Conservation (phyloP, 1,139 yeast genomes). For the Magnusiomyces paraingens region DNA sequence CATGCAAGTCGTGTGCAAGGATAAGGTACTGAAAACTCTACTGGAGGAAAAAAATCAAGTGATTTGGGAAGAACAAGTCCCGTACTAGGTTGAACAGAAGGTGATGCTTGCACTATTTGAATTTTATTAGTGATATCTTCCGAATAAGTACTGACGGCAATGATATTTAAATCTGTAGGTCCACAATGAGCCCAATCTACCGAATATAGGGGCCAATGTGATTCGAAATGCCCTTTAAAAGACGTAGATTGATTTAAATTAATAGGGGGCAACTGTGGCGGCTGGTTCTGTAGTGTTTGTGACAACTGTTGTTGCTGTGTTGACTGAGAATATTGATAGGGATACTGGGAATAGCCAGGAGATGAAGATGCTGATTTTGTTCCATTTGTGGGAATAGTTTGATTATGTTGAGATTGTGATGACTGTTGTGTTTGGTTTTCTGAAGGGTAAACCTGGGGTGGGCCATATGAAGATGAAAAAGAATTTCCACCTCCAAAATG, state of each 20-base stretch:
- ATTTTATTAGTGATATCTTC: constrained; percentile 43
- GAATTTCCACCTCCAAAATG: constrained; percentile 9
- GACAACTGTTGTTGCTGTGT: constrained; percentile 1
- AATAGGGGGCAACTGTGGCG: constrained; percentile 1
- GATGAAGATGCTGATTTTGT: constrained; percentile 3
- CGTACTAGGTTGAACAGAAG: constrained; percentile 26
- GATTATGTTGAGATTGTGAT: not conserved
- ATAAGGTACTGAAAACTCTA: constrained; percentile 53
- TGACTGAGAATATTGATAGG: not conserved
- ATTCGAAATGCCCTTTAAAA: constrained; percentile 41
- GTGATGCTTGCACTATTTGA: constrained; percentile 25
- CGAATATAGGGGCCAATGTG: constrained; percentile 58
- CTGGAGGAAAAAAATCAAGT: constrained; percentile 30
- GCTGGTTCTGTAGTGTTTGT: constrained; percentile 1
- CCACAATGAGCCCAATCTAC: constrained; percentile 55
- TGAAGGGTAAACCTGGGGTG: constrained; percentile 7
- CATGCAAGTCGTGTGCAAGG: constrained; percentile 68
- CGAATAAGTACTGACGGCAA: constrained; percentile 63
- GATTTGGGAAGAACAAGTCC: constrained; percentile 11
- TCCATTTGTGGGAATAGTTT: not conserved
- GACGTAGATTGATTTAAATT: not conserved
- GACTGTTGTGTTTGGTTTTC: not conserved
- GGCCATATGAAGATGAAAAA: constrained; percentile 3
- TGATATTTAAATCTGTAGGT: constrained; percentile 40
- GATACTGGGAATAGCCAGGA: constrained; percentile 2